These are phyloP conservation scores for Exidia glandulosa DNA, from an alignment of 768 basidiomycete species.

Conservation along the genomic window DNA sequence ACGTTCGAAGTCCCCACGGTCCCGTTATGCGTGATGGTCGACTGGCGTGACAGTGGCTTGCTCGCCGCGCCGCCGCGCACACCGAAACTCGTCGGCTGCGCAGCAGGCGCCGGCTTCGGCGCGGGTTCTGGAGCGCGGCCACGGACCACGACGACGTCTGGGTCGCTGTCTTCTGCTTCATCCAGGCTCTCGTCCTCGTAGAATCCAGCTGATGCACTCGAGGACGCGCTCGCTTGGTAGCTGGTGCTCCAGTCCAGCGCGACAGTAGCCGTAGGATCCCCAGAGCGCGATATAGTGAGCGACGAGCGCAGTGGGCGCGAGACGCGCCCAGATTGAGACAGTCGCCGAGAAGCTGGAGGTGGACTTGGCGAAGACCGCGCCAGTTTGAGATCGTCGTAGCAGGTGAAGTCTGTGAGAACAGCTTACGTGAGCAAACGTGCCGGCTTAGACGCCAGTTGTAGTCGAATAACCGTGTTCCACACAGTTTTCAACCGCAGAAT, in stretches of 20 bases:
- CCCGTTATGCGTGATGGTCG: too few relatives aligned
- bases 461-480: too few relatives aligned
- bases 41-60: background rate
- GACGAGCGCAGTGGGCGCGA: slow-evolving; percentile 3
- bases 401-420: too few relatives aligned
- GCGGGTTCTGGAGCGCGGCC: background rate
- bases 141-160: background rate
- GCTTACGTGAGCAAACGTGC: too few relatives aligned
- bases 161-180: background rate
- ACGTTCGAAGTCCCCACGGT: too few relatives aligned
- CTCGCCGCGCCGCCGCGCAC: background rate
- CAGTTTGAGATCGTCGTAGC: too few relatives aligned
- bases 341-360: slow-evolving; percentile 2
- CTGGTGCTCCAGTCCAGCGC: slow-evolving; percentile 71
- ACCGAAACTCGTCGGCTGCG: background rate
- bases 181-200: slow-evolving; percentile 1
- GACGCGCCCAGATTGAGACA: background rate
- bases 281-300: background rate
- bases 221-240: slow-evolving; percentile 70
- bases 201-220: slow-evolving; percentile 46
- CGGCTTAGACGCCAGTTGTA: too few relatives aligned
- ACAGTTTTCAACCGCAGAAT: too few relatives aligned
- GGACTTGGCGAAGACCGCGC: slow-evolving; percentile 9
- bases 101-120: background rate
- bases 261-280: background rate